Evolutionary conservation across 2,329 filamentous ascomycete species (phyloP).

Genomic region (Diplodia mutila): DNA sequence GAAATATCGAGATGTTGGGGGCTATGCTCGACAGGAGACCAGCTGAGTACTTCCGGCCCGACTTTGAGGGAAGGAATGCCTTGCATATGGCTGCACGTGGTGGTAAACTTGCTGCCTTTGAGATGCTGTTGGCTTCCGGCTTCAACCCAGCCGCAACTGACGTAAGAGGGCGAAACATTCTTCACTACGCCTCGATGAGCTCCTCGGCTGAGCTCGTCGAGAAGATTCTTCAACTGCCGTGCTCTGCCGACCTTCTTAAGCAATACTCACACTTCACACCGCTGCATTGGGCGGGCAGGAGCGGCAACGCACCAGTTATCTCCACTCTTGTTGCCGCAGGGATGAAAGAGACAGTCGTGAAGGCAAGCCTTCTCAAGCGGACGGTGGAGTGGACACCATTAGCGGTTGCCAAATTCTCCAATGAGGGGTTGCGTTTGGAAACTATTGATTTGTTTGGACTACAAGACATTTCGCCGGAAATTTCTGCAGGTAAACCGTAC

Average conservation of each 20-base stretch:
- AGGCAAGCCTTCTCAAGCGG: background rate
- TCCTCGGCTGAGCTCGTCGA: background rate
- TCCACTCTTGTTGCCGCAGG: background rate
- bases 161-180: background rate
- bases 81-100: background rate
- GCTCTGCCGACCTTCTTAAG: background rate
- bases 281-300: background rate
- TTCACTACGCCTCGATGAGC: background rate
- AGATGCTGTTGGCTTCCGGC: background rate
- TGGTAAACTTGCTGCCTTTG: background rate
- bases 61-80: background rate
- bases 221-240: background rate
- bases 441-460: too few species aligned
- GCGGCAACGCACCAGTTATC: background rate
- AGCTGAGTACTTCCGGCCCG: background rate
- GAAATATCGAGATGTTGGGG: background rate
- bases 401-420: background rate
- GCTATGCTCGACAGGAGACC: background rate
- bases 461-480: too few species aligned
- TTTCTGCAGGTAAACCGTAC: background rate
- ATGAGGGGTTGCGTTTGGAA: background rate
- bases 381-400: background rate
- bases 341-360: background rate
- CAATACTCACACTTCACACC: background rate
- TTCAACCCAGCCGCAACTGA: background rate